Conservation (phyloP, 306 rosid genomes). For the Abrus pulchellus region DNA sequence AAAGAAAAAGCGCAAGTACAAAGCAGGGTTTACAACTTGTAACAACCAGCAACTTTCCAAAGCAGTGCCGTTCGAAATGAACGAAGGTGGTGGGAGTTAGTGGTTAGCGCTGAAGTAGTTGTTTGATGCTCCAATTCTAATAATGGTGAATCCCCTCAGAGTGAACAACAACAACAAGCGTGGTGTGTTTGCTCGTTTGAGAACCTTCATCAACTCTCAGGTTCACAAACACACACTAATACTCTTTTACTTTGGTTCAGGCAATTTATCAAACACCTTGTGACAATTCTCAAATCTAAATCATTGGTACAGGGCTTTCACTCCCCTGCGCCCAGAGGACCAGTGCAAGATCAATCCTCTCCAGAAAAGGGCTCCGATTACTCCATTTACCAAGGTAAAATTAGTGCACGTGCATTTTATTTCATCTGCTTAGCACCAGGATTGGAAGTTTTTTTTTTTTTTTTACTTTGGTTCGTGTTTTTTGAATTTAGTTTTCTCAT, state of each 20-base stretch:
- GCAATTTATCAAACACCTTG: conserved; percentile 56
- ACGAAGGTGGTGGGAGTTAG: background rate
- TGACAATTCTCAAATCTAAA: background rate
- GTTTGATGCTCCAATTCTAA: background rate
- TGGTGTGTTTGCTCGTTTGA: conserved; percentile 41
- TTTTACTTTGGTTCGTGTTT: background rate
- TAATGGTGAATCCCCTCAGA: conserved; percentile 40
- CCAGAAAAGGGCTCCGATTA: background rate
- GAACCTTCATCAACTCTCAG: conserved; percentile 39
- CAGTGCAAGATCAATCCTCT: conserved; percentile 4
- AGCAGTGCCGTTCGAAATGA: conserved; percentile 20
- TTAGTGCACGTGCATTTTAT: conserved; percentile 1
- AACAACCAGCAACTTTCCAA: no score
- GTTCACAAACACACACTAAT: background rate
- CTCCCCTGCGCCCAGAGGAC: conserved; percentile 29
- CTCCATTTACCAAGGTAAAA: conserved; percentile 40
- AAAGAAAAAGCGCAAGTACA: no score
- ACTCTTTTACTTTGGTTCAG: conserved; percentile 33
- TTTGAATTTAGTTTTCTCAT: conserved; percentile 6
- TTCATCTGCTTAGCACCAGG: background rate
- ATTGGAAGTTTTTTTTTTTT: background rate
- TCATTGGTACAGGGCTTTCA: conserved; percentile 41
- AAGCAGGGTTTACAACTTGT: no score
- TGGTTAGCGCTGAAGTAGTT: conserved; percentile 12
- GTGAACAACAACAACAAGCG: conserved; percentile 46